Percentiles rank a stretch among this genome's conserved stretches.
phyloP scores from a whole-genome alignment of 805 yeast species.

The Wickerhamiella brachini region DNA sequence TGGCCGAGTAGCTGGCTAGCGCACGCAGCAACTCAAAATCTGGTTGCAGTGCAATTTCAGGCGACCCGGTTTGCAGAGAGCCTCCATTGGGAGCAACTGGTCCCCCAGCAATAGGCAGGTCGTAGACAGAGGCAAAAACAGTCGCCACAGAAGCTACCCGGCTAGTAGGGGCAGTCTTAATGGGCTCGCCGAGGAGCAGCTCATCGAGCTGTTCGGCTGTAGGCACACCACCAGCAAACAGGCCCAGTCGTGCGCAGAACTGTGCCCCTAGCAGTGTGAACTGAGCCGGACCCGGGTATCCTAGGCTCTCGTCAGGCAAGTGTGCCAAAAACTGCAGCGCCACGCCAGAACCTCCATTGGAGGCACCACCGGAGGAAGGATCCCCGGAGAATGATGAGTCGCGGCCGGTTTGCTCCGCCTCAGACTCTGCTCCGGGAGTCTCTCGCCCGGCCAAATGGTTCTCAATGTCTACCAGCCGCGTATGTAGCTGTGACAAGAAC shows the following conservation, averaged over 20 bases:
- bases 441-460: background rate
- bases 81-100: background rate
- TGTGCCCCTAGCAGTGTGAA: slow-evolving; percentile 4
- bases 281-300: slow-evolving; percentile 10
- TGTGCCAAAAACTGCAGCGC: background rate
- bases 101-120: background rate
- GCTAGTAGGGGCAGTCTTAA: background rate
- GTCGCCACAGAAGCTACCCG: background rate
- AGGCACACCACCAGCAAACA: slow-evolving; percentile 2
- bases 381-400: no score
- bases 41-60: background rate
- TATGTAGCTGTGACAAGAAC: slow-evolving; percentile 6
- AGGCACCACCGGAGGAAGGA: no score
- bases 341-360: background rate
- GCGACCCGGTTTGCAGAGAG: no score
- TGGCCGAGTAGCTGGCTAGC: background rate
- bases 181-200: background rate
- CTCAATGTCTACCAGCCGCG: slow-evolving; percentile 10
- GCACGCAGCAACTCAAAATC: background rate
- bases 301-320: slow-evolving; percentile 1
- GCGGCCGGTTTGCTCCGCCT: background rate
- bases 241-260: slow-evolving; percentile 9
- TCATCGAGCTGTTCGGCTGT: slow-evolving; percentile 2
- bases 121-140: background rate
- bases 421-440: background rate